phyloP scores from a whole-genome alignment of 2,329 filamentous ascomycete genomes.

The Paecilomyces sp. region DNA sequence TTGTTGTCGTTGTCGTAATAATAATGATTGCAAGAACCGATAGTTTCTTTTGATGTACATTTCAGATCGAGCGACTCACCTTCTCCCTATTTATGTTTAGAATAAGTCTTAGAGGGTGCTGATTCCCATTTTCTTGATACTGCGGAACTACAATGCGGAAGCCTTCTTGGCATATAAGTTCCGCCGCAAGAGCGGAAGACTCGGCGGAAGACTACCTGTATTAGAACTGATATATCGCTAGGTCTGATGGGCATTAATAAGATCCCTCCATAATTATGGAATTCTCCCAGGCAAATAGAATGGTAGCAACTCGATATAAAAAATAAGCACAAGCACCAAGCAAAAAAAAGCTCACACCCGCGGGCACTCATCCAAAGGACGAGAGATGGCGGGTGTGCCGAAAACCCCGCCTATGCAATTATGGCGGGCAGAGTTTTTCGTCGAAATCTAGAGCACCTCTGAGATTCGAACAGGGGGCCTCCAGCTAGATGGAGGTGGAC shows the following conservation, averaged over 20 bases:
- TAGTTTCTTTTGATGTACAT: not conserved
- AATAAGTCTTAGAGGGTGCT: not conserved
- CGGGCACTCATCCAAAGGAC: no score
- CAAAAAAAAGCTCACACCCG: no score
- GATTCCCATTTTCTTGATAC: not conserved
- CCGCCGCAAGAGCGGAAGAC: not conserved
- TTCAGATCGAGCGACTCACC: not conserved
- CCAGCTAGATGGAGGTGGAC: no score
- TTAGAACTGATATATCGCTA: not conserved
- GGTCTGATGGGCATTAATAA: not conserved
- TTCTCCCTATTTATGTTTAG: not conserved
- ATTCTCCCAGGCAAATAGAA: no score
- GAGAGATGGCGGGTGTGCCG: no score
- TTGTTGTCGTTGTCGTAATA: not conserved
- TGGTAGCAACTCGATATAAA: no score
- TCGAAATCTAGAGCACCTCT: no score
- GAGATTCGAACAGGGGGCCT: no score
- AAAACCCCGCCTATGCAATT: no score
- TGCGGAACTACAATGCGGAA: not conserved
- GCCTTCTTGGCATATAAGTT: not conserved
- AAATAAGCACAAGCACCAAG: no score
- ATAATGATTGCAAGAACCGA: not conserved
- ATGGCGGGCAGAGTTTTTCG: no score
- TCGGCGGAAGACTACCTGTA: not conserved
- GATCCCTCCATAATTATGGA: not conserved